A percentile compares a stretch with the other conserved stretches of the same genome.
Evolutionary conservation across 75 land plant genomes (phyloP).

Genomic region (Larix kaempferi): DNA sequence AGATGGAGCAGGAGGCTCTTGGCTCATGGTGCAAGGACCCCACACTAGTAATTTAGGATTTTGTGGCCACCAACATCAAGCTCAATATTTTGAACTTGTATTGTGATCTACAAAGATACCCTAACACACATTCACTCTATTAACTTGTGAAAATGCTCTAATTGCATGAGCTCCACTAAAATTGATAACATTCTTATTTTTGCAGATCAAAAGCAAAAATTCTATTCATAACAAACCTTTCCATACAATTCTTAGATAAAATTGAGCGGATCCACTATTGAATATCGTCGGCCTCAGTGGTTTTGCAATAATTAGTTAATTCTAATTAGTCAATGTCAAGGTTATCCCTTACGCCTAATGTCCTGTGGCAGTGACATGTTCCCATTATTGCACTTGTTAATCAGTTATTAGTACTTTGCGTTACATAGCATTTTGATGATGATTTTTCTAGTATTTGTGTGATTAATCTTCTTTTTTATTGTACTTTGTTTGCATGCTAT

Average conservation of each 20-base stretch:
- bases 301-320: not conserved
- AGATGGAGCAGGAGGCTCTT: no score
- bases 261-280: not conserved
- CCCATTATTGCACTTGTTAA: no score
- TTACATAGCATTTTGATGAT: not conserved
- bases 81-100: not conserved
- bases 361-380: not conserved
- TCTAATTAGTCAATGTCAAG: not conserved
- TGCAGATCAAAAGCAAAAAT: not conserved
- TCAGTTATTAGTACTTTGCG: not conserved
- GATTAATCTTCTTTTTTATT: not conserved
- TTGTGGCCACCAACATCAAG: not conserved
- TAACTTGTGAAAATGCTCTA: not conserved
- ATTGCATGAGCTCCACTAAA: not conserved
- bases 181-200: no score
- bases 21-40: no score
- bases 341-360: not conserved
- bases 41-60: not conserved
- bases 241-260: no score
- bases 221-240: not conserved
- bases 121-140: not conserved
- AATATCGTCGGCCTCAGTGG: not conserved
- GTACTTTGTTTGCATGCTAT: not conserved
- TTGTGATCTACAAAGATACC: no score
- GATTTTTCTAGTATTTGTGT: not conserved